phyloP scores from a whole-genome alignment of 148 eudicot species.

The Chenopodium quinoa region DNA sequence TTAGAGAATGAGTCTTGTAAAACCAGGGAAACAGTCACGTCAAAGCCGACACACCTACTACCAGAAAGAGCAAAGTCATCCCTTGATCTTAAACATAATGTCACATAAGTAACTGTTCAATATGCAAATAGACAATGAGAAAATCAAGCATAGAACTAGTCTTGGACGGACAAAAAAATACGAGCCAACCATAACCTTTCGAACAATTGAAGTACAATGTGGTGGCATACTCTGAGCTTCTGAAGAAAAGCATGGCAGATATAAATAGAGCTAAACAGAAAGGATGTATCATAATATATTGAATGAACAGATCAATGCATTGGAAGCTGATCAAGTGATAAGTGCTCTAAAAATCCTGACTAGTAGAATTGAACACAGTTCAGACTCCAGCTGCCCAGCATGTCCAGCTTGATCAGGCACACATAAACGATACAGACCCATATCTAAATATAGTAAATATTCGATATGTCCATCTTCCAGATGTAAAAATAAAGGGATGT shows the following conservation, averaged over 20 bases:
- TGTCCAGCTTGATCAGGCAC: not conserved
- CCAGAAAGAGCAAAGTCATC: slow-evolving; percentile 1
- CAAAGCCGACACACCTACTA: not conserved
- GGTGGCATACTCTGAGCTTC: not conserved
- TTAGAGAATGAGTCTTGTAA: not conserved
- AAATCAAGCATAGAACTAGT: not conserved
- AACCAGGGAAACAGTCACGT: not conserved
- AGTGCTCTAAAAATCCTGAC: not conserved
- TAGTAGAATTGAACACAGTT: not conserved
- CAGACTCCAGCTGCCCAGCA: not conserved
- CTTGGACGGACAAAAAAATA: not conserved
- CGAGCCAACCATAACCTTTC: not conserved
- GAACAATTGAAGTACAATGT: not conserved
- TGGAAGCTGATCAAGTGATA: not conserved
- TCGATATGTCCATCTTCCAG: not conserved
- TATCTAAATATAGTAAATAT: not conserved
- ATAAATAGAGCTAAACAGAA: not conserved
- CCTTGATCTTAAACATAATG: not conserved
- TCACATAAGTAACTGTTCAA: not conserved
- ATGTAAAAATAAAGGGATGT: not conserved
- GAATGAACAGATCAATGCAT: not conserved
- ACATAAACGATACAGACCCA: not conserved
- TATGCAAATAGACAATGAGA: not conserved
- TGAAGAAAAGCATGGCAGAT: not conserved
- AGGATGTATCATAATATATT: not conserved